Conservation (phyloP, 306 rosid genomes). For the Cicer chorassanicum region DNA sequence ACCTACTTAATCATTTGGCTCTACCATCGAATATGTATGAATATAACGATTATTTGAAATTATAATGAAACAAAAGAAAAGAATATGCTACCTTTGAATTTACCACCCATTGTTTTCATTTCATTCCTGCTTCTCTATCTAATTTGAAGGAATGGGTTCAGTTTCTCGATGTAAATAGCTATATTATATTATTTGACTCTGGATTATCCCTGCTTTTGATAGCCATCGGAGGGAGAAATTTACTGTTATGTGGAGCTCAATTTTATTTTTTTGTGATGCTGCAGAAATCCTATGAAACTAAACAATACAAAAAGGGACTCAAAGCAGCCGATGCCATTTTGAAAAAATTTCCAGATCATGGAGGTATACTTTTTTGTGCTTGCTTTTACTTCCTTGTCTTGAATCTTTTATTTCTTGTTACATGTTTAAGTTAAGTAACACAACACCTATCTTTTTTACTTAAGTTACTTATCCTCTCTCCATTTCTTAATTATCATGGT, state of each 20-base stretch:
- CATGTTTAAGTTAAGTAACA: constrained; percentile 15
- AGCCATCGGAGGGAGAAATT: background rate
- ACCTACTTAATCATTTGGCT: background rate
- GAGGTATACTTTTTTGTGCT: constrained; percentile 59
- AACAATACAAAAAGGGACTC: constrained; percentile 95
- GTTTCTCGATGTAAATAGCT: constrained; percentile 26
- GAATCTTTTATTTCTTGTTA: constrained; percentile 12
- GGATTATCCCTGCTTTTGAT: constrained; percentile 6
- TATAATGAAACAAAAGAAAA: background rate
- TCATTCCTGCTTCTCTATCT: background rate
- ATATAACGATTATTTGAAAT: background rate
- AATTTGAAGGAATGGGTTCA: constrained; percentile 33
- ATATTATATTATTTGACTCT: background rate
- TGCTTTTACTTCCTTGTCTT: constrained; percentile 14
- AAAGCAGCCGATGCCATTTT: constrained; percentile 94
- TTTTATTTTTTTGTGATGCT: constrained; percentile 25
- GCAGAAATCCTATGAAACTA: constrained; percentile 96
- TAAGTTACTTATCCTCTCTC: background rate
- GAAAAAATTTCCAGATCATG: constrained; percentile 90
- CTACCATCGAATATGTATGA: background rate
- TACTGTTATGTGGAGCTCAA: constrained; percentile 32
- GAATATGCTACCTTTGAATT: background rate
- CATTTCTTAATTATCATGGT: constrained; percentile 12
- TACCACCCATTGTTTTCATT: background rate
- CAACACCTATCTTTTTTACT: too few relatives aligned